Evolutionary conservation across 164 flowering plant genomes (phyloP), one percentile per base, ranked within the genome.

Genomic region (Vitis rotundifolia): DNA sequence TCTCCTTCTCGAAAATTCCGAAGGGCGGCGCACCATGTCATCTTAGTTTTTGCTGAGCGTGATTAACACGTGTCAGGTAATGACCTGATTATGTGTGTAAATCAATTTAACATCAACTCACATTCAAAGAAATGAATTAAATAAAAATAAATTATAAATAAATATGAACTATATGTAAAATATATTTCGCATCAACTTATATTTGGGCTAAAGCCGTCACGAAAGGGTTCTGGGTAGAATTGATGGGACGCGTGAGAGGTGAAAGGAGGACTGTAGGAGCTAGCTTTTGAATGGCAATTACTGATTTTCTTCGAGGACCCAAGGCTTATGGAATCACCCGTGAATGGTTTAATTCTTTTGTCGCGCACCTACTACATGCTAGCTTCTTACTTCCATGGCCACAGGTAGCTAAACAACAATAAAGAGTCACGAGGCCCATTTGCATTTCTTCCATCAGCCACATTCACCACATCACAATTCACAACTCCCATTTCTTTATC

Each of bases 381-480:
- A n/a, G n/a, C 69, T 61, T 29, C 52, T 55, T 70, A 31, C 64
- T 68, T 68, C 58, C 8, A 61, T 59, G 69, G 76, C 69, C 79
- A 76, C 72, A 68, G 64, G 48, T 57, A 56, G 73, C 85, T 72
- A 85, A 65, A 76, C 75, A 79, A 85, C 88, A 88, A 87, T 16
- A 48, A 49, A 81, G 77, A 72, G 83, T 89, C 91, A 88, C 91
- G 91, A 76, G 94, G 76, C 59, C 13, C 50, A 22, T 15, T 57
- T 57, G 67, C 49, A 28, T 51, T 52, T 60, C 44, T 3, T 73
- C 4, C 71, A 63, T 65, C 76, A 67, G 26, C 50, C 65, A 14
- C 5, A 22, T 22, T 22, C 22, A 54, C 63, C 67, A 64, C 48
- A 22, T 22, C 26, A 22, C 44, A 12, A 16, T 1, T 31, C 61